A percentile compares a stretch with the other conserved stretches of the same genome.
Evolutionary conservation across 2,329 filamentous ascomycete species (phyloP).

Genomic region (Fragosphaeria purpurea): DNA sequence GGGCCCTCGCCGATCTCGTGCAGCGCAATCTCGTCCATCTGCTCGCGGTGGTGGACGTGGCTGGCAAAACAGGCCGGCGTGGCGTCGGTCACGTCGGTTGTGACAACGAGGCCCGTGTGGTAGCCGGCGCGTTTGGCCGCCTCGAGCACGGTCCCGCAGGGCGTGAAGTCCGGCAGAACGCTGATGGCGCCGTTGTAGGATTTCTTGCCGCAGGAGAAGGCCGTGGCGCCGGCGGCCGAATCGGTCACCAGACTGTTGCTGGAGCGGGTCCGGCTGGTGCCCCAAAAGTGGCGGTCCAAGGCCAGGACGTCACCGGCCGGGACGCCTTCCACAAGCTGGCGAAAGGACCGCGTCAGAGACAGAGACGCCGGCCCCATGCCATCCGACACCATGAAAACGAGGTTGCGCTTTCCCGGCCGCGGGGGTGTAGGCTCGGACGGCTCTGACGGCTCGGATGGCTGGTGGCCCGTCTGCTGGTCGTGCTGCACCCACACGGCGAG

Average conservation of each 20-base stretch:
- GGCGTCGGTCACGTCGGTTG: constrained; percentile 88
- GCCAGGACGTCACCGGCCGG: constrained; percentile 65
- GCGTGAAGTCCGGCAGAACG: constrained; percentile 70
- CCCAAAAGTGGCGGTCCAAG: constrained; percentile 83
- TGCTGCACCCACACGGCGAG: constrained; percentile 73
- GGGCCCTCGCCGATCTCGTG: constrained; percentile 86
- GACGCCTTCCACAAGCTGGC: constrained; percentile 66
- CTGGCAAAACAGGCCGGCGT: constrained; percentile 92
- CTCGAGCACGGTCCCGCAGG: constrained; percentile 87
- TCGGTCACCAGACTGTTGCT: constrained; percentile 82
- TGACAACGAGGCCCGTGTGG: constrained; percentile 86
- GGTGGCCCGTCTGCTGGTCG: constrained; percentile 39
- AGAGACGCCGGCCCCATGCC: constrained; percentile 95
- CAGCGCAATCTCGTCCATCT: constrained; percentile 84
- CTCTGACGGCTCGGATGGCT: constrained; percentile 12
- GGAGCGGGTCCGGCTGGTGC: constrained; percentile 77
- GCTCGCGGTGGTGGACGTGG: constrained; percentile 68
- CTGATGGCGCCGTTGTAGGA: constrained; percentile 96
- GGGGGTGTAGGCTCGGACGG: neutral
- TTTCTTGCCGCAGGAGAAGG: constrained; percentile 86
- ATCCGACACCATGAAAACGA: constrained; percentile 98
- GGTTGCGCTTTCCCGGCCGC: constrained; percentile 66
- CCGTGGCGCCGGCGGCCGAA: constrained; percentile 92
- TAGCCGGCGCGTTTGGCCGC: constrained; percentile 89
- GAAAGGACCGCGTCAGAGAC: constrained; percentile 74